Conservation (phyloP, 2,329 filamentous ascomycete genomes). For the Beauveria medogensis region DNA sequence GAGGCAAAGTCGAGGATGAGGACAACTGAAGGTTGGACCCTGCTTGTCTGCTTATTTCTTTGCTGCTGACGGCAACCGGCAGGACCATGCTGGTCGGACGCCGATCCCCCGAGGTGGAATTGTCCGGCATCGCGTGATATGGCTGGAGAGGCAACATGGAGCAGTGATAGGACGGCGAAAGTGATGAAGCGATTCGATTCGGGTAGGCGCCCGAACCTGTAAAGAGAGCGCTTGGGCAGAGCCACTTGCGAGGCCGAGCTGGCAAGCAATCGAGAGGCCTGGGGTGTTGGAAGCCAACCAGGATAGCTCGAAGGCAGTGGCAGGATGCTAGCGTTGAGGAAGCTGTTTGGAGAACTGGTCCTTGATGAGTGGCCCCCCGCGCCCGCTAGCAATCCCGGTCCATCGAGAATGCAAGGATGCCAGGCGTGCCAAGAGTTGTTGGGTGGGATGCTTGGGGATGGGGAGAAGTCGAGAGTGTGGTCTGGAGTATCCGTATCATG, state of each 20-base stretch:
- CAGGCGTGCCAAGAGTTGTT: background rate
- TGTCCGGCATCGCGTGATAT: background rate
- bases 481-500: background rate
- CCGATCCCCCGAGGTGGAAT: background rate
- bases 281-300: background rate
- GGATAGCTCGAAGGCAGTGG: background rate
- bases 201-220: background rate
- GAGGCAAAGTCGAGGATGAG: background rate
- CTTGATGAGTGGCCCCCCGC: constrained; percentile 1
- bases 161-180: background rate
- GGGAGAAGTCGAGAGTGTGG: background rate
- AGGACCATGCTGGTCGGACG: constrained; percentile 1
- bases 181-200: background rate
- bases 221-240: background rate
- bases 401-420: background rate
- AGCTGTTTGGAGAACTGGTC: background rate
- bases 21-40: background rate
- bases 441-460: background rate
- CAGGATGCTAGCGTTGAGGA: background rate
- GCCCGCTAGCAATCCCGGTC: background rate
- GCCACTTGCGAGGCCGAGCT: background rate
- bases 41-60: background rate
- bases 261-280: background rate
- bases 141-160: background rate
- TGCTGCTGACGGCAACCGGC: constrained; percentile 1